A percentile compares a stretch with the other conserved stretches of the same genome.
These are phyloP conservation scores for Dioszegia aurantiaca DNA, from an alignment of 768 basidiomycete genomes.

Conservation along the genomic window DNA sequence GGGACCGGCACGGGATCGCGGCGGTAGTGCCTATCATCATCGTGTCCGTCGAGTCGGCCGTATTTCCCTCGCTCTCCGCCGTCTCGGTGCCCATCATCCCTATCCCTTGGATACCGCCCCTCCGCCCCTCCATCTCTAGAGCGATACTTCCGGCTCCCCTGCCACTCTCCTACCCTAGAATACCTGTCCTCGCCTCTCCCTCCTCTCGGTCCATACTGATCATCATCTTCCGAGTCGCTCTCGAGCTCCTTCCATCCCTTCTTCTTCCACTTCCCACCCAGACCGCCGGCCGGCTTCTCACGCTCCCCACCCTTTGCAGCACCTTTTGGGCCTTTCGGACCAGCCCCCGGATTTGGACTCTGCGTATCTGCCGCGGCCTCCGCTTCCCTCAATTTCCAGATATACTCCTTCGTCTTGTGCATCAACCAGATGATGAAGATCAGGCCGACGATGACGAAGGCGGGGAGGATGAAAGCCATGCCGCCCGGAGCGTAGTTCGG, in stretches of 20 bases:
- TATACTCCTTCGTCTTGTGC: conserved; percentile 13
- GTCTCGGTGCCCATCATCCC: conserved; percentile 6
- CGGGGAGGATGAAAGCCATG: conserved; percentile 11
- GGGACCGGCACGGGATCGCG: background rate
- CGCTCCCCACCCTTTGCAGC: background rate
- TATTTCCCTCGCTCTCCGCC: conserved; percentile 7
- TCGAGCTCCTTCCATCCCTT: conserved; percentile 15
- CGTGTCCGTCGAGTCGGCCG: conserved; percentile 1
- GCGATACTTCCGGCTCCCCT: conserved; percentile 12
- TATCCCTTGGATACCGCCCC: conserved; percentile 4
- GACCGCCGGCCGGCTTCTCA: background rate
- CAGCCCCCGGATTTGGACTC: conserved; percentile 4
- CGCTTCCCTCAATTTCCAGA: conserved; percentile 13
- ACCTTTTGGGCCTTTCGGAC: background rate
- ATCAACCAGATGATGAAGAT: conserved; percentile 15
- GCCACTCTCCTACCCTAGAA: conserved; percentile 11
- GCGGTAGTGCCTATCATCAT: background rate
- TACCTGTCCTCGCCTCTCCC: background rate
- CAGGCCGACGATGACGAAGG: conserved; percentile 10
- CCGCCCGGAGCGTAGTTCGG: conserved; percentile 16
- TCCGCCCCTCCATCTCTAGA: conserved; percentile 9
- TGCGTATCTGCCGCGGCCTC: conserved; percentile 9
- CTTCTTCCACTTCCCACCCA: conserved; percentile 12
- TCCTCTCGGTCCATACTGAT: background rate
- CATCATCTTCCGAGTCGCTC: conserved; percentile 6